A percentile compares a stretch with the other conserved stretches of the same genome.
Conservation (phyloP, 164 flowering plant species). For the Saururus chinensis region DNA sequence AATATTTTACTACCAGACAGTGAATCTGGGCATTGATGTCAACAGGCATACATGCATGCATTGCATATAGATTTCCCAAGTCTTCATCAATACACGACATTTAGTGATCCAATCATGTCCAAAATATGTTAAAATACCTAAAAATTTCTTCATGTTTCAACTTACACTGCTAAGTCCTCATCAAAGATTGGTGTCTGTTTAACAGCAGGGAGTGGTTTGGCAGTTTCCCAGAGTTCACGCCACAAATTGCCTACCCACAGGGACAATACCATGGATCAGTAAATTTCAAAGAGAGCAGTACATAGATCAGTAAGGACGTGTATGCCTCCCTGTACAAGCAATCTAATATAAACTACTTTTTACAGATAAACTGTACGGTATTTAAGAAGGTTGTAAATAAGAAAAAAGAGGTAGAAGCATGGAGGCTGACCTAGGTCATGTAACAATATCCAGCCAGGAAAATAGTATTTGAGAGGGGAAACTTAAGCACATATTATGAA, state of each 20-base stretch:
- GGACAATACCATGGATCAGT: slow-evolving; percentile 3
- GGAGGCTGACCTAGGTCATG: no score
- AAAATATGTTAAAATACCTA: background rate
- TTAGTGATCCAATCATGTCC: no score
- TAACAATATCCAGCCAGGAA: no score
- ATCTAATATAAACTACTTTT: no score
- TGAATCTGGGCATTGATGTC: background rate
- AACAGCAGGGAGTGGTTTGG: slow-evolving; percentile 85
- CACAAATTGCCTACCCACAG: slow-evolving; percentile 67
- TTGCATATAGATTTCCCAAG: background rate
- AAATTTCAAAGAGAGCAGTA: background rate
- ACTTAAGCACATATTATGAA: no score
- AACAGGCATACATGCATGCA: background rate
- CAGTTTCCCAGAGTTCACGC: slow-evolving; percentile 90
- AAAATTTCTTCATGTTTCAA: background rate
- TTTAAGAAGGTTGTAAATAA: no score
- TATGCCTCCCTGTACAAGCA: background rate
- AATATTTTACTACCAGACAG: background rate
- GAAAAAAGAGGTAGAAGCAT: no score
- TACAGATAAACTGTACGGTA: no score
- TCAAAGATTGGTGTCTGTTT: slow-evolving; percentile 82
- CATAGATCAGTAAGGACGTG: background rate
- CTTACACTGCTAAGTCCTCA: slow-evolving; percentile 96
- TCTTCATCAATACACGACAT: no score
- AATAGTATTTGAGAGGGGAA: no score